Evolutionary conservation across 2,329 filamentous ascomycete genomes (phyloP), one percentile per base, ranked within the genome.

Genomic region (Trichophyton benhamiae): DNA sequence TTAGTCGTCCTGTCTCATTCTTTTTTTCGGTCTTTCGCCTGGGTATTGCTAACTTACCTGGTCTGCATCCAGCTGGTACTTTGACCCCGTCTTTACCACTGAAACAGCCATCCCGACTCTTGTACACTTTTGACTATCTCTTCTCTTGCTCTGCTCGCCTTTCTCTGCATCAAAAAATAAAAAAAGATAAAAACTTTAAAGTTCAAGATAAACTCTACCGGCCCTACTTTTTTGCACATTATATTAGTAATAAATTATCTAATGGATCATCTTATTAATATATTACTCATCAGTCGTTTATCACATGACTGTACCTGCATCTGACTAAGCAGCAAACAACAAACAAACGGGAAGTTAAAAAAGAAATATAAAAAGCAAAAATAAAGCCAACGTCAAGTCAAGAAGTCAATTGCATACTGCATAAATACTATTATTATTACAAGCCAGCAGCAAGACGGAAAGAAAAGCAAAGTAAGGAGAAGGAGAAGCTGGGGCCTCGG

Each of bases 51-150:
- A 38, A 17, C 22, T 53, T 68, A 80, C 78, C 72, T 80, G 78
- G 49, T 71, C 72, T 62, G 74, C 72, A 44, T 79, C 75, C 11
- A 80, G 71, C 65, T 79, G 76, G 62, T 80, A 79, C 6, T 77
- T 78, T 53, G 75, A 74, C 25, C 75, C 75, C 66, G 75, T 75
- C 5, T 71, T 72, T 38, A 75, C 77, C 61, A 78, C 63, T 61
- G 75, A 71, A 59, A 75, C 71, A 46, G 69, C 71, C 75, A 78
- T 77, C 36, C 71, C 66, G 64, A 66, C 22, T 11, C n/a, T 6
- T n/a, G 22, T 30, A 64, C 66, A 7, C 27, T 30, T 33, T 53
- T 22, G 11, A 52, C 13, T 22, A 5, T 15, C 25, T 33, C 49
- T 30, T 52, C 42, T 46, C 42, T 17, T 25, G 17, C 4, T 4